phyloP scores from a whole-genome alignment of 2,329 filamentous ascomycete genomes.

The Colletotrichum salicis region DNA sequence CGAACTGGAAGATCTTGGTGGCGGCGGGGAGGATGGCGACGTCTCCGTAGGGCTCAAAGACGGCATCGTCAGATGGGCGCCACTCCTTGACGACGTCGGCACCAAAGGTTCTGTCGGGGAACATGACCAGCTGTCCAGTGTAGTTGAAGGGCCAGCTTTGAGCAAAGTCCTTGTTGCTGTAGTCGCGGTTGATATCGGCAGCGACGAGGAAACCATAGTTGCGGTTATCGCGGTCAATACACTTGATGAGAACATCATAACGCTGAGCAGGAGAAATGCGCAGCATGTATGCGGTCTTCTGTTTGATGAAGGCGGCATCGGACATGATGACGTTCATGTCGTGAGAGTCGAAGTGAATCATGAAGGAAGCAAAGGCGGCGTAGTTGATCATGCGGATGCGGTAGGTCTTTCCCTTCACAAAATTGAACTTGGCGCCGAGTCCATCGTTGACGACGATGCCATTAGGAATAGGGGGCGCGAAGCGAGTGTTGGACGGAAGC shows the following conservation, averaged over 20 bases:
- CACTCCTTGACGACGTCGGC: conserved; percentile 47
- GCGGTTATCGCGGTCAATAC: conserved; percentile 47
- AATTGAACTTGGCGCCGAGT: conserved; percentile 46
- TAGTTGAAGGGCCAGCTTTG: conserved; percentile 50
- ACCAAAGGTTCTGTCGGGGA: conserved; percentile 42
- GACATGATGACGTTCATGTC: conserved; percentile 58
- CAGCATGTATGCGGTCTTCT: conserved; percentile 49
- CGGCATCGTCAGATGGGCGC: conserved; percentile 71
- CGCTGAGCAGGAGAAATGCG: conserved; percentile 56
- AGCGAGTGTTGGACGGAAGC: conserved; percentile 49
- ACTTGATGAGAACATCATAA: conserved; percentile 58
- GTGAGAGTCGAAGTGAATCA: conserved; percentile 56
- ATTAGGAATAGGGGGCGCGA: conserved; percentile 54
- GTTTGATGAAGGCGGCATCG: conserved; percentile 54
- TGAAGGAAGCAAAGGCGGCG: conserved; percentile 53
- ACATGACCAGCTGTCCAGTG: conserved; percentile 56
- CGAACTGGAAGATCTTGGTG: conserved; percentile 65
- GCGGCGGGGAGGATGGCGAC: conserved; percentile 61
- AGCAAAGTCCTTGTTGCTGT: conserved; percentile 41
- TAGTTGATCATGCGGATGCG: conserved; percentile 60
- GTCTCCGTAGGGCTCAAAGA: conserved; percentile 66
- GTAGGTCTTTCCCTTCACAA: conserved; percentile 56
- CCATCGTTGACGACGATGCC: conserved; percentile 57
- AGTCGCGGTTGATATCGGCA: conserved; percentile 57
- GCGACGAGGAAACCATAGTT: conserved; percentile 58